Evolutionary conservation across 192 early-diverging fungal species (phyloP).

Genomic region (Anaeromyces robustus): DNA sequence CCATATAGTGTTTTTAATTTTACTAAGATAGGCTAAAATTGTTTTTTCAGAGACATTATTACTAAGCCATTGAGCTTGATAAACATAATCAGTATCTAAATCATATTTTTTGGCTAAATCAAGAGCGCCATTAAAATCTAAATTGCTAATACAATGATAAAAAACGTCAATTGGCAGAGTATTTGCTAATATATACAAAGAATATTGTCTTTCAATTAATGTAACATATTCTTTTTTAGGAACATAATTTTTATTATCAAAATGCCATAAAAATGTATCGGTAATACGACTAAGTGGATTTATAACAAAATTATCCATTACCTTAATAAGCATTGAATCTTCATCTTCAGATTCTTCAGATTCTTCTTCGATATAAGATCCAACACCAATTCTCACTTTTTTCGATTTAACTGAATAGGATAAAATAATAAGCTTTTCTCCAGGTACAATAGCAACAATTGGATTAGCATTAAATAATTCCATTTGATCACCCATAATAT

Average conservation of each 20-base stretch:
- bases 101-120: conserved; percentile 28
- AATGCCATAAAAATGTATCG: conserved; percentile 6
- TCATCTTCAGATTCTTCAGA: background rate
- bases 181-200: conserved; percentile 7
- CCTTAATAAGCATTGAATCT: background rate
- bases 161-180: conserved; percentile 31
- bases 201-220: conserved; percentile 9
- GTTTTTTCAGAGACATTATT: conserved; percentile 15
- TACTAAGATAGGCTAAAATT: conserved; percentile 19
- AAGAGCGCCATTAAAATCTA: conserved; percentile 38
- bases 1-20: conserved; percentile 42
- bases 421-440: background rate
- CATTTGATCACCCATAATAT: background rate
- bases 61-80: conserved; percentile 40
- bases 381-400: background rate
- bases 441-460: background rate
- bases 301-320: background rate
- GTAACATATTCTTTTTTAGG: background rate
- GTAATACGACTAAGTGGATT: conserved; percentile 5
- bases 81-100: conserved; percentile 38
- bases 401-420: background rate
- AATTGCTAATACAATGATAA: conserved; percentile 23
- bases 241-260: background rate
- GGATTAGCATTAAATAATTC: background rate
- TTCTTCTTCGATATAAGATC: background rate